Conservation (phyloP, 805 yeast genomes). For the Nematodospora valgi region DNA sequence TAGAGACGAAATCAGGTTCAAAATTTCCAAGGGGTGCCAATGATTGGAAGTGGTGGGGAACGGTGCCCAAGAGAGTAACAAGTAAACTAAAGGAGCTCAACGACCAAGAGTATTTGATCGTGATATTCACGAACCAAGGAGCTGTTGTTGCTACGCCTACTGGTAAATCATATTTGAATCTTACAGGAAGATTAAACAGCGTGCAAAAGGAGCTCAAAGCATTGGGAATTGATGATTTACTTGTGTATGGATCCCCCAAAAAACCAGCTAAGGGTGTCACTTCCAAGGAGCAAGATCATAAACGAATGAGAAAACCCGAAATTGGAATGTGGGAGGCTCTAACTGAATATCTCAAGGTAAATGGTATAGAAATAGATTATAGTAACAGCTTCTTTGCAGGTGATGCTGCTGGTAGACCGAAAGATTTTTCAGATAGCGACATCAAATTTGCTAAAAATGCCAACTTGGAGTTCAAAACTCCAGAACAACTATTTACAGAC, state of each 20-base stretch:
- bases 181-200: conserved; percentile 39
- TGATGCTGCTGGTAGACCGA: conserved; percentile 87
- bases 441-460: conserved; percentile 58
- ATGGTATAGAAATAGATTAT: conserved; percentile 31
- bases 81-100: conserved; percentile 20
- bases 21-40: conserved; percentile 53
- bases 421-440: conserved; percentile 83
- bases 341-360: conserved; percentile 30
- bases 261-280: conserved; percentile 33
- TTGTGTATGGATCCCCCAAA: conserved; percentile 66
- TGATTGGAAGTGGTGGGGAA: conserved; percentile 67
- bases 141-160: conserved; percentile 44
- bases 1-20: conserved; percentile 59
- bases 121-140: conserved; percentile 86
- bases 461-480: conserved; percentile 56
- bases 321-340: conserved; percentile 73
- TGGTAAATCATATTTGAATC: conserved; percentile 35
- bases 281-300: conserved; percentile 19
- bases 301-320: conserved; percentile 64
- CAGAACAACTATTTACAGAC: conserved; percentile 60
- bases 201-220: conserved; percentile 28
- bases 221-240: conserved; percentile 12
- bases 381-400: conserved; percentile 71
- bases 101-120: conserved; percentile 40
- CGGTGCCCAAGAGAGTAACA: conserved; percentile 16